These are phyloP conservation scores for Solioccasus polychromus DNA, from an alignment of 768 basidiomycete species.

Conservation along the genomic window DNA sequence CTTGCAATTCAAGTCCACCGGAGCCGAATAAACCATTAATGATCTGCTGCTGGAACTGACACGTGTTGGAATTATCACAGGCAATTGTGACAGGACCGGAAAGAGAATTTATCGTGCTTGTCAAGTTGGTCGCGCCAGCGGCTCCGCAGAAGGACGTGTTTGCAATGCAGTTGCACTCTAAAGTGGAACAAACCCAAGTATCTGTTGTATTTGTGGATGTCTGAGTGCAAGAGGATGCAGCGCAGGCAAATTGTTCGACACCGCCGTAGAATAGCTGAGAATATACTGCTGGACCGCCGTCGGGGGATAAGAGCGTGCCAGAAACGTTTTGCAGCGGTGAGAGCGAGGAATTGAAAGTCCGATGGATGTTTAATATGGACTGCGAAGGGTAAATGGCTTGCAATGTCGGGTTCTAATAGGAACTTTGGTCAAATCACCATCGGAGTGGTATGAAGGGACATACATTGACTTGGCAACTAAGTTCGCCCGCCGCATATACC, in stretches of 20 bases:
- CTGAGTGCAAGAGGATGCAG: slow-evolving; percentile 70
- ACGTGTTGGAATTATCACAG: slow-evolving; percentile 61
- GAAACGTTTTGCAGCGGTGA: slow-evolving; percentile 50
- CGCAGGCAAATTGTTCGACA: slow-evolving; percentile 86
- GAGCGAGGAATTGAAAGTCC: slow-evolving; percentile 66
- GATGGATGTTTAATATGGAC: slow-evolving; percentile 75
- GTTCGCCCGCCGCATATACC: slow-evolving; percentile 77
- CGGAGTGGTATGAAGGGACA: slow-evolving; percentile 27
- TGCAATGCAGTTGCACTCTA: slow-evolving; percentile 70
- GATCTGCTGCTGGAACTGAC: slow-evolving; percentile 72
- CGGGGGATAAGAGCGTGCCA: slow-evolving; percentile 36
- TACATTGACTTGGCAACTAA: slow-evolving; percentile 83
- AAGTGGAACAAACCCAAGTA: slow-evolving; percentile 67
- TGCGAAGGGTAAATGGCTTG: slow-evolving; percentile 69
- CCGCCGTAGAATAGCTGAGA: slow-evolving; percentile 78
- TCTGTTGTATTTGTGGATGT: slow-evolving; percentile 40
- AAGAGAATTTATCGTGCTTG: slow-evolving; percentile 61
- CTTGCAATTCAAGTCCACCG: slow-evolving; percentile 65
- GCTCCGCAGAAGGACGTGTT: slow-evolving; percentile 77
- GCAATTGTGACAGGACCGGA: slow-evolving; percentile 62
- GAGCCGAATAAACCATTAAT: slow-evolving; percentile 72
- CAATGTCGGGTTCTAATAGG: slow-evolving; percentile 74
- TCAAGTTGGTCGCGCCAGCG: slow-evolving; percentile 44
- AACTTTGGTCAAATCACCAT: neutral
- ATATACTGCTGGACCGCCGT: slow-evolving; percentile 54